phyloP scores from a whole-genome alignment of 208 protist genomes.

The Trypanosoma scelopori region DNA sequence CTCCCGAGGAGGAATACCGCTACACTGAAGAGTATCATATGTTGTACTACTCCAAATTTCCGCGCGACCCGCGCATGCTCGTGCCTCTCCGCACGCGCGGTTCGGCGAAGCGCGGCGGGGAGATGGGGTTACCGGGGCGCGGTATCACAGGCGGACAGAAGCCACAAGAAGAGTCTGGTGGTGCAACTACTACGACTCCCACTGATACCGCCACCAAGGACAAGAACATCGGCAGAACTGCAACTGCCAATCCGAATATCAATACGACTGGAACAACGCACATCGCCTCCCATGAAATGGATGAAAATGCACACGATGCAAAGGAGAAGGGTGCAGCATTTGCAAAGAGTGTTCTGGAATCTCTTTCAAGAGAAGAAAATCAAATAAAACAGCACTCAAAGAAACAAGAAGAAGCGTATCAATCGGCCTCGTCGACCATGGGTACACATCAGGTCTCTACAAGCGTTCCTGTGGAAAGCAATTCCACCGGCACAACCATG shows the following conservation, averaged over 20 bases:
- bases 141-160: constrained; percentile 2
- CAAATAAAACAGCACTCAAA: not conserved
- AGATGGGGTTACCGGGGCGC: constrained; percentile 11
- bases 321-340: not conserved
- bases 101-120: constrained; percentile 25
- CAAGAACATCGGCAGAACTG: not conserved
- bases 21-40: constrained; percentile 80
- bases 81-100: constrained; percentile 54
- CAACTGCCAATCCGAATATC: too few relatives aligned
- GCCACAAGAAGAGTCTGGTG: not conserved
- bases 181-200: not conserved
- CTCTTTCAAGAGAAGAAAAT: not conserved
- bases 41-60: constrained; percentile 77
- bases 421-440: not conserved
- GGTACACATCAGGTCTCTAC: not conserved
- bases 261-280: not conserved
- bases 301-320: not conserved
- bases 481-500: not conserved
- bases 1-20: constrained; percentile 75
- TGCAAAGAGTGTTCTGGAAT: constrained; percentile 12
- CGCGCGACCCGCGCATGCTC: constrained; percentile 81
- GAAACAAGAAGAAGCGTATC: not conserved
- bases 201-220: not conserved
- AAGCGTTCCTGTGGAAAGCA: not conserved
- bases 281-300: not conserved